Base-by-base conservation (phyloP, 2,329 filamentous ascomycete species). In the Cercospora sesami region DNA sequence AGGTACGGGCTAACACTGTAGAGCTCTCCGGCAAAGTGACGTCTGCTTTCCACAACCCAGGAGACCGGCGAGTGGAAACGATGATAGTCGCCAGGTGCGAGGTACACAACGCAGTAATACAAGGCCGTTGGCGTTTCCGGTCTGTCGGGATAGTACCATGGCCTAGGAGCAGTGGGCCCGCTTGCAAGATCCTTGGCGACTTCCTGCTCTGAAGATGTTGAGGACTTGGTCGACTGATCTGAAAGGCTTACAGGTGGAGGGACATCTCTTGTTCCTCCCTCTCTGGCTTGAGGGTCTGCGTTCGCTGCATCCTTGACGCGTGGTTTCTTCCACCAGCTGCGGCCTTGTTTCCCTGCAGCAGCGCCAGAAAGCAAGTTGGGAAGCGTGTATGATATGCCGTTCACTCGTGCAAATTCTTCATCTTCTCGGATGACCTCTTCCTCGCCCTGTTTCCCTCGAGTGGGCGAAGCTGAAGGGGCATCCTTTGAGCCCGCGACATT, bases 21-120 rank as follows among this genome's bases (percentile, higher is more conserved):
- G 8, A 99, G 86, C 80, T 99, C 96, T 67, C 95, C 95, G 0
- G 95, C 94, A 78, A 99, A 99, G 82, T 99, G 95, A n/a, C 95
- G 91, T 53, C 96, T 89, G 72, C 90, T 90, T 80, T 97, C 92
- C 36, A 95, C 95, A 16, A 99, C 93, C 95, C 95, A 99, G 74
- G 92, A 91, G 1, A 93, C 90, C 0, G 95, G 95, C 1, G 92
- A 96, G 83, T 99, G 96, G 84, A 98, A 99, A 72, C 94, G 92
- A 82, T 99, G 95, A 82, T 99, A 99, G 82, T 99, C 96, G 60
- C 95, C 95, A 0, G 95, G 95, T 0, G 96, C 95, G 53, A 99
- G 88, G 81, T 99, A 99, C 76, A 99, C 89, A 71, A 99, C 96
- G 69, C 86, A 91, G 80, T 98, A 99, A 83, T 96, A 97, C 7